Base-by-base conservation (phyloP, 768 basidiomycete species). In the Chalciporus chontae region DNA sequence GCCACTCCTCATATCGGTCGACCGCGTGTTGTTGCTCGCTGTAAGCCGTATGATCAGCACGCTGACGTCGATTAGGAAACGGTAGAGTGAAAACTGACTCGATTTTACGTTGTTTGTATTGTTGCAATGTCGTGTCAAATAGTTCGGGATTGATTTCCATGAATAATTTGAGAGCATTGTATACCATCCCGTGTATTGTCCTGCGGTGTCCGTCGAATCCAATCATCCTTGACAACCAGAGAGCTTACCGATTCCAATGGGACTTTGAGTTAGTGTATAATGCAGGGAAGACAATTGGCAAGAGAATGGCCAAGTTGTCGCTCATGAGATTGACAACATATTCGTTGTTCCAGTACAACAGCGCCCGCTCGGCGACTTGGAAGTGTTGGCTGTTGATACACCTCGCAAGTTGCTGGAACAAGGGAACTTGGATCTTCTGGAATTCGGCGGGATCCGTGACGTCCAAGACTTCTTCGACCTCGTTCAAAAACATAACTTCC, bases 381-480 rank as follows among this genome's bases (percentile, higher is more conserved):
- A 99, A 99, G 71, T 99, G 96, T 68, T 98, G 96, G 63, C 90
- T 94, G 67, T 95, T 96, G 80, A 99, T 94, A 73, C 96, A 99
- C 53, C 92, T 81, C 29, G 94, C 87, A 24, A 99, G 79, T 68
- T 98, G 96, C 47, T 85, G 85, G 79, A 99, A 99, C 38, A 98
- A 73, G 9, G 89, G 82, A 17, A 90, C 74, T 69, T 96, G 90
- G 53, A 98, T 90, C 78, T 98, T 98, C 69, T 85, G 85, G 73
- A 99, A 99, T 71, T 98, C 94, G 47, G 80, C 79, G 2, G 93
- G 93, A 62, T 98, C 94, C 57, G 96, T 97, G 52, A 99, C 96
- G 70, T 99, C 96, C 54, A 99, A 72, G 4, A 99, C 90, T 75
- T 99, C 96, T 71, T 99, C 96, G 46, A 99, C 92, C 73, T 99